These are phyloP conservation scores for Strigomonas culicis DNA, from an alignment of 208 protist genomes.

Conservation along the genomic window DNA sequence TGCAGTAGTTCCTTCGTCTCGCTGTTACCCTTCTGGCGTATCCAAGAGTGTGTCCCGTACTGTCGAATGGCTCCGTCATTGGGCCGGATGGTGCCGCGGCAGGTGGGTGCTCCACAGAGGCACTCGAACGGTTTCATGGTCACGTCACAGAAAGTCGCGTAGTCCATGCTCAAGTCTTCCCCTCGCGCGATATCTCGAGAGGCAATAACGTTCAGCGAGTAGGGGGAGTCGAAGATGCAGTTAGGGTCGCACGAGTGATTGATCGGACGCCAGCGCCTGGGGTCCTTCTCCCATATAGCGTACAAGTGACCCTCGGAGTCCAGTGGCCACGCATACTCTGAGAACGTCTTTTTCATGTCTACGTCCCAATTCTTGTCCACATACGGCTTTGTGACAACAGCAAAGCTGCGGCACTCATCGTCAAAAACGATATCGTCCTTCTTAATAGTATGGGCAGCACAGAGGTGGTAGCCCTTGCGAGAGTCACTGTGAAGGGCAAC, in stretches of 20 bases:
- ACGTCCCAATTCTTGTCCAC: conserved; percentile 54
- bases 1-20: too few relatives aligned
- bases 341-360: conserved; percentile 51
- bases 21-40: conserved; percentile 19
- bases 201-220: conserved; percentile 87
- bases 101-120: conserved; percentile 52
- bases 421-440: conserved; percentile 70
- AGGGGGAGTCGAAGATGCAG: conserved; percentile 68
- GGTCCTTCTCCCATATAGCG: conserved; percentile 80
- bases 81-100: conserved; percentile 52
- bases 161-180: conserved; percentile 87
- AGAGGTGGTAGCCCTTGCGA: conserved; percentile 60
- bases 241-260: conserved; percentile 89
- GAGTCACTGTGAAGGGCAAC: conserved; percentile 36
- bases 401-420: conserved; percentile 72
- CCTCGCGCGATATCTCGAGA: conserved; percentile 52
- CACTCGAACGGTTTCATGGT: conserved; percentile 88
- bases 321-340: conserved; percentile 89
- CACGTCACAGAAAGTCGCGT: conserved; percentile 86
- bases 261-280: conserved; percentile 73
- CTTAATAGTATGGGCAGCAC: conserved; percentile 35
- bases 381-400: conserved; percentile 62
- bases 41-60: conserved; percentile 70
- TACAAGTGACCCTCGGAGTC: conserved; percentile 82
- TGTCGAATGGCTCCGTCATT: conserved; percentile 46